Conservation (phyloP, 306 rosid species). For the Dalbergia oliveri region DNA sequence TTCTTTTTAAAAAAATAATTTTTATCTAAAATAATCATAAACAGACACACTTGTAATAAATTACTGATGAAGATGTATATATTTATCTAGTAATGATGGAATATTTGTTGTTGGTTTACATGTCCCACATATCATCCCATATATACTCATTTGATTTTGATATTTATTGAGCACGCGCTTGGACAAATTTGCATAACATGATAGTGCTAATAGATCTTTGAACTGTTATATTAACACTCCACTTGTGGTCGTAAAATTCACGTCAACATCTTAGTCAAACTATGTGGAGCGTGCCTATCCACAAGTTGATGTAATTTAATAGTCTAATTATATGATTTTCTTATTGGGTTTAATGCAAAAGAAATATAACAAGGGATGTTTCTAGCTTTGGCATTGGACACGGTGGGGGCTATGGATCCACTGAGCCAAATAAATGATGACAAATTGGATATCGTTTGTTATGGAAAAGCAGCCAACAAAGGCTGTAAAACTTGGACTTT, state of each 20-base stretch:
- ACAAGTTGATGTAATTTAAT: slow-evolving; percentile 35
- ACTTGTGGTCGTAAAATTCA: slow-evolving; percentile 38
- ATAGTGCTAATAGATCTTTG: slow-evolving; percentile 19
- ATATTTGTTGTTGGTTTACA: slow-evolving; percentile 38
- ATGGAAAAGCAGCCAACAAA: slow-evolving; percentile 22
- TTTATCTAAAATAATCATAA: no score
- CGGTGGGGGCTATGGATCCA: slow-evolving; percentile 37
- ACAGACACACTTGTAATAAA: background rate
- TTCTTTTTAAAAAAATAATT: no score
- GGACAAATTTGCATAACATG: slow-evolving; percentile 10
- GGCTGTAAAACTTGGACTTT: background rate
- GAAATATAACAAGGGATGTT: background rate
- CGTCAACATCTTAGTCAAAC: slow-evolving; percentile 23
- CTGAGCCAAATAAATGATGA: slow-evolving; percentile 23
- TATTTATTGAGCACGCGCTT: slow-evolving; percentile 31
- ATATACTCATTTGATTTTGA: slow-evolving; percentile 18
- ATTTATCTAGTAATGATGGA: slow-evolving; percentile 41
- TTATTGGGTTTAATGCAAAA: slow-evolving; percentile 8
- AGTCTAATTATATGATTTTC: slow-evolving; percentile 18
- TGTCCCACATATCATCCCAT: slow-evolving; percentile 40
- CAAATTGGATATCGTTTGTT: slow-evolving; percentile 30
- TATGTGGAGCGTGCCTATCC: slow-evolving; percentile 37
- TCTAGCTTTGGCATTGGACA: slow-evolving; percentile 7
- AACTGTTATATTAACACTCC: background rate
- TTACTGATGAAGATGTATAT: slow-evolving; percentile 4